Evolutionary conservation across 2,329 filamentous ascomycete species (phyloP).

Genomic region (Ceratocystis albifundus): DNA sequence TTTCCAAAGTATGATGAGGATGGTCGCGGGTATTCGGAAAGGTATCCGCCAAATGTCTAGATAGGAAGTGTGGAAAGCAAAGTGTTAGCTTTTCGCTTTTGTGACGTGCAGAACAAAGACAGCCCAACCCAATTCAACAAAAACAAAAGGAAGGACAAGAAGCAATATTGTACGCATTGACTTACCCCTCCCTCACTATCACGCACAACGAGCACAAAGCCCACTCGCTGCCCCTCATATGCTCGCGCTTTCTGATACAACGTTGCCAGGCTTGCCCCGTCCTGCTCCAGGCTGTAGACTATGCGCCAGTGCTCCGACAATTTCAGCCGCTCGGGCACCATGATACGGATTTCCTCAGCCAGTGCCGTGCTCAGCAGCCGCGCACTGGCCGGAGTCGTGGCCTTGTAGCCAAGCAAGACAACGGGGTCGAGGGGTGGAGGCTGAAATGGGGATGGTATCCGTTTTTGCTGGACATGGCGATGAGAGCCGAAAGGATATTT

Average conservation of each 20-base stretch:
- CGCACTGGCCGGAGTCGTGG: constrained; percentile 46
- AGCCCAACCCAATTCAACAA: neutral
- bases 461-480: constrained; percentile 31
- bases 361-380: constrained; percentile 59
- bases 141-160: neutral
- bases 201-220: constrained; percentile 78
- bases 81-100: neutral
- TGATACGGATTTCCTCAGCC: constrained; percentile 84
- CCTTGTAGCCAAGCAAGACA: constrained; percentile 53
- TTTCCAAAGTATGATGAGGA: constrained; percentile 82
- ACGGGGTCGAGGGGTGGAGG: constrained; percentile 81
- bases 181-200: constrained; percentile 64
- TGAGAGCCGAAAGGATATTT: neutral
- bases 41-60: constrained; percentile 80
- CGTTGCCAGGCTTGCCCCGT: constrained; percentile 77
- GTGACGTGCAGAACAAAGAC: neutral
- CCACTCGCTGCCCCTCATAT: constrained; percentile 58
- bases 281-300: constrained; percentile 79
- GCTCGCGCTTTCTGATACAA: constrained; percentile 68
- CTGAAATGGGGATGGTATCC: constrained; percentile 66
- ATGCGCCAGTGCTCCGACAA: constrained; percentile 79
- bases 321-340: constrained; percentile 76
- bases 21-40: constrained; percentile 77
- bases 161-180: constrained; percentile 25
- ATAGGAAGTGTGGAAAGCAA: neutral